Base-by-base conservation (phyloP, 441 rosid genomes). In the Adansonia madagascariensis region DNA sequence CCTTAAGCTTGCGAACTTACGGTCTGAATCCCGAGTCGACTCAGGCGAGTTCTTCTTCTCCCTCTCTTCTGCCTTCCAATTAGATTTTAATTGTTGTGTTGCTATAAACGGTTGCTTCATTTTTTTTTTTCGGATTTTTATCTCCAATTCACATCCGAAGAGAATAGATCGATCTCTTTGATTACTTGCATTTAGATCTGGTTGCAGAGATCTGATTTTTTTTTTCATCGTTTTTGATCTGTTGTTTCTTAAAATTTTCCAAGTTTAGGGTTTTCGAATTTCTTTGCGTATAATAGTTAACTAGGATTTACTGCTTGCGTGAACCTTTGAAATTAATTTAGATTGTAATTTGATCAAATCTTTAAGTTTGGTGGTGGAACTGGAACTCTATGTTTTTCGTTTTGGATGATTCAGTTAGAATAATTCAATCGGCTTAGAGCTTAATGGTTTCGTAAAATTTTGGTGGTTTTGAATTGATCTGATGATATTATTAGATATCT, bases 21-120 rank as follows among this genome's bases (percentile, higher is more conserved):
- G 44, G 18, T 43, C 55, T 9, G 15, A 24, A 24, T 12, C 50
- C 18, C 41, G n/a, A 71, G 56, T 53, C 49, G n/a, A 53, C 52
- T 43, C 55, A 73, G 67, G 67, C 35, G 53, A 22, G 67, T 59
- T 73, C 39, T 59, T 59, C 41, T 39, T 53, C 35, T 17, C 17
- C n/a, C 18, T 9, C 11, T 22, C 57, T 18, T 5, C 14, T 22
- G 1, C 11, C 27, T 14, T 31, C 35, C 35, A 31, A 2, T 31
- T 31, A 31, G 35, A 31, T 31, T 31, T 31, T 31, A 31, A 31
- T 31, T 31, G 35, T 31, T 31, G 35, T 31, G 35, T 31, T 31
- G 35, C 35, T 31, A 31, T 44, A 7, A 20, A 27, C 12, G 43
- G 2, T 31, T 11, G 8, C 10, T 35, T 17, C 11, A 18, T 35